Conservation (phyloP, 2,329 filamentous ascomycete species). For the Rhynchosporium secalis region DNA sequence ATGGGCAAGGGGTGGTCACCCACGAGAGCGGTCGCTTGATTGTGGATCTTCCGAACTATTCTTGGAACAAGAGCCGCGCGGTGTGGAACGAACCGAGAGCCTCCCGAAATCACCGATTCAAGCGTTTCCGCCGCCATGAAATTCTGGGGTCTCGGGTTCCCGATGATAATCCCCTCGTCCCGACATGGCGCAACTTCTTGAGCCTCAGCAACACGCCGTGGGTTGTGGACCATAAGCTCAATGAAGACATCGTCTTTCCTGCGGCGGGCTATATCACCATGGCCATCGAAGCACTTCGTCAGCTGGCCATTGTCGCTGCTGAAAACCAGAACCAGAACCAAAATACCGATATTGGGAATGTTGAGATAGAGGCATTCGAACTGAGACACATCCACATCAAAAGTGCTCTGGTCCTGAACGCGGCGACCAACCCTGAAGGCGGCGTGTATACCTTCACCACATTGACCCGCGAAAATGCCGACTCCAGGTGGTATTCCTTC, state of each 20-base stretch:
- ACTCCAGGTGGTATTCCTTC: too few species aligned
- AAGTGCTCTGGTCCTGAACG: too few species aligned
- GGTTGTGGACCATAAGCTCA: conserved; percentile 37
- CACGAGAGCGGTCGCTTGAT: too few species aligned
- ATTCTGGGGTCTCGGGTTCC: conserved; percentile 34
- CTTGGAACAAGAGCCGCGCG: conserved; percentile 51
- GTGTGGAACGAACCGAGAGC: conserved; percentile 56
- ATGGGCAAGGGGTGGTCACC: too few species aligned
- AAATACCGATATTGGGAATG: too few species aligned
- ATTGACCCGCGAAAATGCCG: too few species aligned
- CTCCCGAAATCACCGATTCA: conserved; percentile 46
- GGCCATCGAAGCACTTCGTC: conserved; percentile 35
- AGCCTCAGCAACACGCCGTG: conserved; percentile 33
- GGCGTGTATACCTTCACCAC: too few species aligned
- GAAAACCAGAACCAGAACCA: too few species aligned
- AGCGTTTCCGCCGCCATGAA: conserved; percentile 45
- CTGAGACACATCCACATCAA: too few species aligned
- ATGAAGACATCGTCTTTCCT: conserved; percentile 33
- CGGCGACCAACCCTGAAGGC: too few species aligned
- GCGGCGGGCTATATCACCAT: conserved; percentile 36
- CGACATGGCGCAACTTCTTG: conserved; percentile 38
- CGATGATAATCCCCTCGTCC: conserved; percentile 28
- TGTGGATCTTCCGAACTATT: conserved; percentile 50
- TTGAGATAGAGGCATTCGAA: too few species aligned
- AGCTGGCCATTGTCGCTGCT: not conserved